These are phyloP conservation scores for Thermoascus crustaceus DNA, from an alignment of 2,329 filamentous ascomycete genomes.

Conservation along the genomic window DNA sequence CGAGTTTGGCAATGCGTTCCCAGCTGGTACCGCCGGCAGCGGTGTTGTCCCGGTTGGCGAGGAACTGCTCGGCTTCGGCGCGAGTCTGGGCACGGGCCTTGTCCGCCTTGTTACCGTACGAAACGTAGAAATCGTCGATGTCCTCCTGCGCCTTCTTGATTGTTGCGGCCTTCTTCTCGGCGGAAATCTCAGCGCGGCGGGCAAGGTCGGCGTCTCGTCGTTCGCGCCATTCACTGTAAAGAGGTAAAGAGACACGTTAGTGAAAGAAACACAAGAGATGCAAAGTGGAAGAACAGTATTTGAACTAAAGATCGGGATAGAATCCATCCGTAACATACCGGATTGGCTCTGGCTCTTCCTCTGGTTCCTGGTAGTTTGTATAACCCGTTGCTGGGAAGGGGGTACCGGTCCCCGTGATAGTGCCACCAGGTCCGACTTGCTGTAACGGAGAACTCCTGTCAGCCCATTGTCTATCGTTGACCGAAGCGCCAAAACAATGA, in stretches of 20 bases:
- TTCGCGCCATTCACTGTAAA: slow-evolving; percentile 70
- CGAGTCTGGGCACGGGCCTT: slow-evolving; percentile 82
- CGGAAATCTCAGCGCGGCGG: slow-evolving; percentile 77
- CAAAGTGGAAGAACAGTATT: not conserved
- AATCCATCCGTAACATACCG: slow-evolving; percentile 35
- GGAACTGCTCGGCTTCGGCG: slow-evolving; percentile 87
- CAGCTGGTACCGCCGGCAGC: slow-evolving; percentile 92
- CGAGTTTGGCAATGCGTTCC: slow-evolving; percentile 95
- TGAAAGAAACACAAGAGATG: not conserved
- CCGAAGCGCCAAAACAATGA: slow-evolving; percentile 1
- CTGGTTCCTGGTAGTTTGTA: slow-evolving; percentile 48
- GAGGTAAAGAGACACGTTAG: no score
- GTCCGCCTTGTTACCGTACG: slow-evolving; percentile 97
- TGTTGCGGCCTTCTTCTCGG: slow-evolving; percentile 73
- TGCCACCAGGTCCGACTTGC: slow-evolving; percentile 66
- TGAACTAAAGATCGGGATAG: not conserved
- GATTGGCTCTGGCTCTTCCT: slow-evolving; percentile 83
- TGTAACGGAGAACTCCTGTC: slow-evolving; percentile 24
- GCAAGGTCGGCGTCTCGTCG: slow-evolving; percentile 73
- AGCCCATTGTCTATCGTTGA: slow-evolving; percentile 9
- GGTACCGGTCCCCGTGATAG: slow-evolving; percentile 63
- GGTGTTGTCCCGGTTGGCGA: slow-evolving; percentile 82
- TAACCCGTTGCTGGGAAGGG: slow-evolving; percentile 49
- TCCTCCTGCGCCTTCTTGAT: slow-evolving; percentile 84
- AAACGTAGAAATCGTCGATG: slow-evolving; percentile 98